Evolutionary conservation across 306 rosid species (phyloP), one percentile per base, ranked within the genome.

Genomic region (Sesbania bispinosa): DNA sequence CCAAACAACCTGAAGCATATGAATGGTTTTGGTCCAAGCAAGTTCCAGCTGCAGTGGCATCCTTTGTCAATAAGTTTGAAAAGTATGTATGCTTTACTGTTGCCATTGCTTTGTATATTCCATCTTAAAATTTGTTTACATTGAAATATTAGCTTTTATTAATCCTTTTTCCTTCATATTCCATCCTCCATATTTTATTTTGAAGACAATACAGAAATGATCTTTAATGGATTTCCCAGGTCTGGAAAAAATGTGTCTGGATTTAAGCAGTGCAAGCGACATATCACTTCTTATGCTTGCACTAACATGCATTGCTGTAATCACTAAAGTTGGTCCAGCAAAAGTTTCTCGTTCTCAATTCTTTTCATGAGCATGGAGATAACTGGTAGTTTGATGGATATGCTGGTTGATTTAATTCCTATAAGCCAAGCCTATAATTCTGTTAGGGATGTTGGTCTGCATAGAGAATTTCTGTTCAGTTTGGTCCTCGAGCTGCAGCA

Each of bases 11-110:
- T 10, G 97, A 85, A 78, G 92, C 89, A 60, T 85, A 82, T 77
- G 96, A 91, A 76, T 89, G 96, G 99, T 88, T 95, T 82, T 95
- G 92, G 90, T 86, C 90, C 50, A 89, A 91, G 85, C 97, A 91
- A 88, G 84, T 95, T 72, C 92, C 92, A 13, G 81, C 83, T 54
- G 88, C 74, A 53, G 90, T 86, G 69, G 71, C 85, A 21, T 95
- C 96, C 72, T 88, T 95, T 66, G 83, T 86, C 36, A 82, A 84
- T 76, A 86, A 79, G 84, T 77, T 95, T 74, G 96, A 89, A 76
- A 84, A 79, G 57, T 84, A 84, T 30, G 66, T 84, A n/a, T 77
- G 84, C 84, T 85, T 86, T 73, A 63, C 91, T 75, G 88, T 90
- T 75, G 84, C 91, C 62, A 62, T 85, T 74, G 57, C 87, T 62